Evolutionary conservation across 768 basidiomycete genomes (phyloP).

Genomic region (Lactarius deliciosus): DNA sequence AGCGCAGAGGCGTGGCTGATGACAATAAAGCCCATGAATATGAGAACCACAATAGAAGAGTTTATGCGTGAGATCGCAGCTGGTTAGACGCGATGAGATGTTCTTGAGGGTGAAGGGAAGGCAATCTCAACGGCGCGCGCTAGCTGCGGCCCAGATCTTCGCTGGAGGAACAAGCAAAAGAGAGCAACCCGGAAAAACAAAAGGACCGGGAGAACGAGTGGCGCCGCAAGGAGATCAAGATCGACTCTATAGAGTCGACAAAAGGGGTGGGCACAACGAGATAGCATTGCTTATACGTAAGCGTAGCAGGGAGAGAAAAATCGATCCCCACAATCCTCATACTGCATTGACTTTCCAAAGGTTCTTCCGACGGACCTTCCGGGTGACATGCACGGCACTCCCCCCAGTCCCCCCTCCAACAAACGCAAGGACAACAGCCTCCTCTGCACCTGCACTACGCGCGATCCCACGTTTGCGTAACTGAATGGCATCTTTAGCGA

Average conservation of each 20-base stretch:
- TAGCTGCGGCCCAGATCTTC: background rate
- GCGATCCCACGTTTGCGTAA: constrained; percentile 75
- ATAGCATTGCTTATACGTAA: constrained; percentile 13
- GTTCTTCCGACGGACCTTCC: constrained; percentile 59
- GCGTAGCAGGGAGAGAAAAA: background rate
- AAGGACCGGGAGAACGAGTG: background rate
- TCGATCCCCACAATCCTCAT: constrained; percentile 4
- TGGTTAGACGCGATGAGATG: background rate
- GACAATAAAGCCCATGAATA: background rate
- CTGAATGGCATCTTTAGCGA: constrained; percentile 88
- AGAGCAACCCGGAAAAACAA: background rate
- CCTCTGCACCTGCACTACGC: constrained; percentile 70
- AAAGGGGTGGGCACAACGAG: background rate
- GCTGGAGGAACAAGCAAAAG: background rate
- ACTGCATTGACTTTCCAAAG: constrained; percentile 45
- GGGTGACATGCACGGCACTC: constrained; percentile 83
- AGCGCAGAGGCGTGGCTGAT: background rate
- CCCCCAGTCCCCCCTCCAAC: constrained; percentile 65
- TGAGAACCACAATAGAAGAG: background rate
- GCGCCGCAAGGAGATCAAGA: background rate
- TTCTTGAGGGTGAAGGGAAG: background rate
- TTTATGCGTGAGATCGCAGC: background rate
- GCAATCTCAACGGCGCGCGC: background rate
- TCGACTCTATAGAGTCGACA: background rate
- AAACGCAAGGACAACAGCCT: constrained; percentile 91